Conservation (phyloP, 2,329 filamentous ascomycete species). For the Paramyrothecium roridum region DNA sequence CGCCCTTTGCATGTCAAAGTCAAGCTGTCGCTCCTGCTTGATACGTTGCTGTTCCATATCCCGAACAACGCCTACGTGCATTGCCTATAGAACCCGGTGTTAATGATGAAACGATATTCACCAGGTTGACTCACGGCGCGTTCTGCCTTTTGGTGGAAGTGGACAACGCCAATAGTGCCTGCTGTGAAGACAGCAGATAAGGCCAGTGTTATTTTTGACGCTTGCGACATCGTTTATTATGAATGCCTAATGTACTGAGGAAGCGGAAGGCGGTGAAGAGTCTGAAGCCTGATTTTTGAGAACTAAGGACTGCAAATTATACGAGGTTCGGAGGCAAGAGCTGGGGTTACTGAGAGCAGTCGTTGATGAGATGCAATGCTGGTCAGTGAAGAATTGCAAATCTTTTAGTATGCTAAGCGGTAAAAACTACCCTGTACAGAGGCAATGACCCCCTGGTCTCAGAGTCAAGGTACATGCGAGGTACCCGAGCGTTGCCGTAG, state of each 20-base stretch:
- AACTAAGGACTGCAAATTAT: no score
- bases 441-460: no score
- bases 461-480: no score
- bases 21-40: slow-evolving; percentile 85
- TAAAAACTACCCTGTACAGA: background rate
- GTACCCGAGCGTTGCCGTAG: background rate
- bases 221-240: slow-evolving; percentile 69
- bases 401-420: background rate
- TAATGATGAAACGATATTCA: background rate
- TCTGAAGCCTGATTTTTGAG: no score
- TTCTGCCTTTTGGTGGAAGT: slow-evolving; percentile 83
- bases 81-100: slow-evolving; percentile 56
- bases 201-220: slow-evolving; percentile 81
- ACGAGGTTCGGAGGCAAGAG: no score
- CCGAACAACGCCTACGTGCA: slow-evolving; percentile 91
- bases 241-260: background rate
- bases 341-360: no score
- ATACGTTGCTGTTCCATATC: slow-evolving; percentile 92
- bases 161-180: slow-evolving; percentile 78
- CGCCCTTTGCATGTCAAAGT: slow-evolving; percentile 87
- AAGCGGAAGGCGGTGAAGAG: no score
- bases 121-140: slow-evolving; percentile 60
- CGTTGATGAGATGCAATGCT: background rate
- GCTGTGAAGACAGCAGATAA: slow-evolving; percentile 74
- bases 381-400: background rate